Evolutionary conservation across 2,329 filamentous ascomycete genomes (phyloP).

Genomic region (Dactylellina leptospora): DNA sequence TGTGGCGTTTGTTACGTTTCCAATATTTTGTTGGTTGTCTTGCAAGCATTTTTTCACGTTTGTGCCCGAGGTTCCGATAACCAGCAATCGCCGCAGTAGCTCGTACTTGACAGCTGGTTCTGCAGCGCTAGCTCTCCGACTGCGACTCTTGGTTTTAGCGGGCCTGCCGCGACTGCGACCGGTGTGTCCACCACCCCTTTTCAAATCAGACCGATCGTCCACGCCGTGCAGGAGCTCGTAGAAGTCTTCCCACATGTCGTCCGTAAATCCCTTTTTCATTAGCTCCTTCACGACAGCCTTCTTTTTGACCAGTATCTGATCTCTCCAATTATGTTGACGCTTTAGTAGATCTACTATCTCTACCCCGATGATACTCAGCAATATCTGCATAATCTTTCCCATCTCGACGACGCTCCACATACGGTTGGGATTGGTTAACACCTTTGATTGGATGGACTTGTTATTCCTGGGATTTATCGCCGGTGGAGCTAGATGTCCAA

Average conservation of each 20-base stretch:
- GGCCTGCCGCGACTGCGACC: constrained; percentile 44
- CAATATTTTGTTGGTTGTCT: constrained; percentile 9
- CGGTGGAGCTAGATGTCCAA: constrained; percentile 24
- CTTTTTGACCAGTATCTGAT: neutral
- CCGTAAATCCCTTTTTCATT: constrained; percentile 25
- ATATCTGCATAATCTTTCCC: constrained; percentile 19
- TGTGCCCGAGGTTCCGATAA: constrained; percentile 13
- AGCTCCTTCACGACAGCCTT: constrained; percentile 2
- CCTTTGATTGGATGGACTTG: constrained; percentile 29
- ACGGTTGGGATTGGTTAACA: constrained; percentile 35
- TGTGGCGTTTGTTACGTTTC: constrained; percentile 16
- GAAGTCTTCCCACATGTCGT: constrained; percentile 29
- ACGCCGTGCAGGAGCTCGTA: constrained; percentile 25
- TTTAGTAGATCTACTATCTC: constrained; percentile 10
- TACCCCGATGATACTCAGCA: constrained; percentile 34
- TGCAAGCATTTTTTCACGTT: constrained; percentile 14
- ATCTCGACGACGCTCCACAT: constrained; percentile 26
- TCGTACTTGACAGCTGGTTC: constrained; percentile 36
- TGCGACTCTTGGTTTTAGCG: constrained; percentile 19
- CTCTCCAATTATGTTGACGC: constrained; percentile 4
- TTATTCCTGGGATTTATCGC: constrained; percentile 9
- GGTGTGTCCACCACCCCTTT: constrained; percentile 2
- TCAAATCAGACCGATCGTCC: no score
- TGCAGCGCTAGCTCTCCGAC: constrained; percentile 28
- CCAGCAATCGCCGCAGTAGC: constrained; percentile 20